Percentiles rank a stretch among this genome's conserved stretches.
Conservation (phyloP, 1,284 basidiomycete species). For the Rhodotorula sp. region DNA sequence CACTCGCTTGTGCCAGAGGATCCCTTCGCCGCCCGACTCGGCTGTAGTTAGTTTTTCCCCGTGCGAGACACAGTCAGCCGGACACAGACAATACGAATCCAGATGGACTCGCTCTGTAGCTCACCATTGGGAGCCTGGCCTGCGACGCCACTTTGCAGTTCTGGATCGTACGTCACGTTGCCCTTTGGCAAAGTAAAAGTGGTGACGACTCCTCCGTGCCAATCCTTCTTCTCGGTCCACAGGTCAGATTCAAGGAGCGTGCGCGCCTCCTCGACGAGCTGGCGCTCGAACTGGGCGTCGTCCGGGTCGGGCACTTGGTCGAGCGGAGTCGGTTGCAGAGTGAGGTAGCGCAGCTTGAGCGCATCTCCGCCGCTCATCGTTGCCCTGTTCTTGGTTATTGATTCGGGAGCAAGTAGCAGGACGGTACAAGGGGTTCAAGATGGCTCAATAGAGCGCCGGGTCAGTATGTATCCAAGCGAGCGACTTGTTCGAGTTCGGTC, state of each 20-base stretch:
- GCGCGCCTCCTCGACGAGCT: slow-evolving; percentile 43
- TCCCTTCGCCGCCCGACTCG: slow-evolving; percentile 28
- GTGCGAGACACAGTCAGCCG: no score
- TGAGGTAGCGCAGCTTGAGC: slow-evolving; percentile 15
- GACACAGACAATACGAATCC: background rate
- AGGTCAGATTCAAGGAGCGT: slow-evolving; percentile 6
- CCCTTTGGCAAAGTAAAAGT: slow-evolving; percentile 20
- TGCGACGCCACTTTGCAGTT: background rate
- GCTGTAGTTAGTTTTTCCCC: background rate
- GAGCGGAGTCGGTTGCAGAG: slow-evolving; percentile 18
- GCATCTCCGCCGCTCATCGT: background rate
- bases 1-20: slow-evolving; percentile 33
- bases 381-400: no score
- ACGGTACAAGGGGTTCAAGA: no score
- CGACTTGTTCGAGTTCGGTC: background rate
- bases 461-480: background rate
- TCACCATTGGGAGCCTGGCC: slow-evolving; percentile 14
- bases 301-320: slow-evolving; percentile 43
- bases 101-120: background rate
- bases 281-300: slow-evolving; percentile 42
- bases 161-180: slow-evolving; percentile 12
- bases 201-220: slow-evolving; percentile 29
- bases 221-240: slow-evolving; percentile 26
- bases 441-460: no score
- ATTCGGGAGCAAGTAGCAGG: no score